These are phyloP conservation scores for Amauroascus niger DNA, from an alignment of 2,329 filamentous ascomycete species.

Conservation along the genomic window DNA sequence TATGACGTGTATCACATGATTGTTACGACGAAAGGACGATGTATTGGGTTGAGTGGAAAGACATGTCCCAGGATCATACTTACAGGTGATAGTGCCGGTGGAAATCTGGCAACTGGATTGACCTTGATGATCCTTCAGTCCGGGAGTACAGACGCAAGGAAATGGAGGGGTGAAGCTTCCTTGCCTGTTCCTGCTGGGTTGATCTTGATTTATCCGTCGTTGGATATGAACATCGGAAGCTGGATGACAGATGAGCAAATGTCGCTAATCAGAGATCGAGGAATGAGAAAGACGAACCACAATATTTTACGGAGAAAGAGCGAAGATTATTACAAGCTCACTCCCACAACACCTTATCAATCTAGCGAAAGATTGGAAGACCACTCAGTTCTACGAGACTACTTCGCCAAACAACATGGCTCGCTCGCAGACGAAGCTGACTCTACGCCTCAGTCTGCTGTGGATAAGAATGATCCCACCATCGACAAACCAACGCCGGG, in stretches of 20 bases:
- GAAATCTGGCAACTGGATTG: conserved; percentile 68
- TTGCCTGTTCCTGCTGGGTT: conserved; percentile 70
- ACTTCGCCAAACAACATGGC: conserved; percentile 25
- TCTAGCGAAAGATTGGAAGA: conserved; percentile 63
- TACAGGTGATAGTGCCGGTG: conserved; percentile 72
- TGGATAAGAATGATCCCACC: conserved; percentile 18
- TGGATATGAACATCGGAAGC: conserved; percentile 96
- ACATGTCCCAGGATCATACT: conserved; percentile 59
- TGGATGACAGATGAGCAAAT: conserved; percentile 99
- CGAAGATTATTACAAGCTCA: conserved; percentile 75
- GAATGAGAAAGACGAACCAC: conserved; percentile 65
- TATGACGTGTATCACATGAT: conserved; percentile 75
- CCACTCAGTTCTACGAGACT: conserved; percentile 17
- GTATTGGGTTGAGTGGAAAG: conserved; percentile 62
- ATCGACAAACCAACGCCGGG: conserved; percentile 25
- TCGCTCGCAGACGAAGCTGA: conserved; percentile 1
- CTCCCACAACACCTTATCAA: conserved; percentile 64
- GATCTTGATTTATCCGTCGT: conserved; percentile 74
- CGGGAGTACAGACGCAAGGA: conserved; percentile 47
- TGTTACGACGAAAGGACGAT: conserved; percentile 60
- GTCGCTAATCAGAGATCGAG: conserved; percentile 78
- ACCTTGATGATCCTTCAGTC: conserved; percentile 84
- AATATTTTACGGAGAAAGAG: conserved; percentile 73
- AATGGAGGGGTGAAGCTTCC: conserved; percentile 47
- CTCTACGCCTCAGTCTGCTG: neutral